Evolutionary conservation across 306 rosid species (phyloP).

Genomic region (Casuarina glauca): DNA sequence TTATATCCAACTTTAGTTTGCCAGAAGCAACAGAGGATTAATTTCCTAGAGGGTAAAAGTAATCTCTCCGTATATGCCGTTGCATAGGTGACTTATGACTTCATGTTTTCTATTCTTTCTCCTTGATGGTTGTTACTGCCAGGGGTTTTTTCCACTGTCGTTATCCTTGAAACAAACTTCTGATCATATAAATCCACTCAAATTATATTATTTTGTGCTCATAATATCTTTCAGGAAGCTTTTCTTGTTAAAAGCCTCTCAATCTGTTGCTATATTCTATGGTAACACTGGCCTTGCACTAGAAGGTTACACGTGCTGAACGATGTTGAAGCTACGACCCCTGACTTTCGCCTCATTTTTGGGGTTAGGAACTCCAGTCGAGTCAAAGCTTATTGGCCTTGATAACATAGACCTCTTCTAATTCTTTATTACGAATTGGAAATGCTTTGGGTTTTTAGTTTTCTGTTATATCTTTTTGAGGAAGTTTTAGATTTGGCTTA

Average conservation of each 20-base stretch:
- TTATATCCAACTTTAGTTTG: not conserved
- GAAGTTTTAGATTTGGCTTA: not conserved
- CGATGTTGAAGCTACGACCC: too few species aligned
- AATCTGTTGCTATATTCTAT: too few species aligned
- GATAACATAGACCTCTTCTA: too few species aligned
- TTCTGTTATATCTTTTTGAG: too few species aligned
- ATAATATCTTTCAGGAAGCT: not conserved
- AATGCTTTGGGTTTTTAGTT: too few species aligned
- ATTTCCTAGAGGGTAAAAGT: not conserved
- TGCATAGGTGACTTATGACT: not conserved
- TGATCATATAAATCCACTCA: not conserved
- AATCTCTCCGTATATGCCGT: not conserved
- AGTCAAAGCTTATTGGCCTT: too few species aligned
- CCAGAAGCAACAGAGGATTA: not conserved
- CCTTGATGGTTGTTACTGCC: not conserved
- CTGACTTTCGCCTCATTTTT: too few species aligned
- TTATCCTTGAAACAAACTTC: not conserved
- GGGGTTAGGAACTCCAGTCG: too few species aligned
- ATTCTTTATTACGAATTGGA: too few species aligned
- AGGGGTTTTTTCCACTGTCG: not conserved
- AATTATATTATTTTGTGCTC: not conserved
- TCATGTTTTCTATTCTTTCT: not conserved
- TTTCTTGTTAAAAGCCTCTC: too few species aligned
- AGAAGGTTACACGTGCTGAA: too few species aligned
- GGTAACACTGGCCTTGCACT: too few species aligned